Conservation (phyloP, 768 basidiomycete genomes). For the Pisolithus microcarpus region DNA sequence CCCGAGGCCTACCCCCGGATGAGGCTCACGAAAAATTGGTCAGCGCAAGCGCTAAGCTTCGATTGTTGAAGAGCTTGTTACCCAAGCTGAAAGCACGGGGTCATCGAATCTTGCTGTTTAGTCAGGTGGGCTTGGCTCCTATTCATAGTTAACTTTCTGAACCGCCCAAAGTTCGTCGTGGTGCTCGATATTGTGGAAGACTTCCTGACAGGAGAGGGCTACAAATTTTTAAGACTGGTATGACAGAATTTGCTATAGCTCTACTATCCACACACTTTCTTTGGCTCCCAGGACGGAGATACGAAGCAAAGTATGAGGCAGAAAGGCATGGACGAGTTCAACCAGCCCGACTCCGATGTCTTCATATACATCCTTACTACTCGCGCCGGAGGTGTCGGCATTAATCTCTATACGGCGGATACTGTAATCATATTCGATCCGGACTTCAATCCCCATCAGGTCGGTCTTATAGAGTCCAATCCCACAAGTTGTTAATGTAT, state of each 20-base stretch:
- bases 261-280: conserved; percentile 5
- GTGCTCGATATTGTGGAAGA: conserved; percentile 85
- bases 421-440: conserved; percentile 92
- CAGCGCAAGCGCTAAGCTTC: conserved; percentile 79
- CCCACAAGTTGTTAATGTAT: conserved; percentile 4
- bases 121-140: conserved; percentile 52
- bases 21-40: conserved; percentile 77
- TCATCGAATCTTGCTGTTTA: conserved; percentile 87
- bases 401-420: conserved; percentile 89
- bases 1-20: conserved; percentile 42
- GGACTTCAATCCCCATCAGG: conserved; percentile 98
- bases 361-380: conserved; percentile 92
- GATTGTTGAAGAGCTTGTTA: conserved; percentile 66
- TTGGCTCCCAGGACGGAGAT: conserved; percentile 65
- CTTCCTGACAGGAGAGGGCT: conserved; percentile 74
- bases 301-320: conserved; percentile 83
- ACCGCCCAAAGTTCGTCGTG: conserved; percentile 66
- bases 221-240: conserved; percentile 75
- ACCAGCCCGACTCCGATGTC: conserved; percentile 75
- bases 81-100: conserved; percentile 80
- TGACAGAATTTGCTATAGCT: conserved; percentile 11
- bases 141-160: neutral
- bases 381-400: conserved; percentile 88
- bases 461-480: conserved; percentile 23
- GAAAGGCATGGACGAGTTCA: conserved; percentile 92